Base-by-base conservation (phyloP, 495 filamentous ascomycete genomes). In the Penicillium daleae region DNA sequence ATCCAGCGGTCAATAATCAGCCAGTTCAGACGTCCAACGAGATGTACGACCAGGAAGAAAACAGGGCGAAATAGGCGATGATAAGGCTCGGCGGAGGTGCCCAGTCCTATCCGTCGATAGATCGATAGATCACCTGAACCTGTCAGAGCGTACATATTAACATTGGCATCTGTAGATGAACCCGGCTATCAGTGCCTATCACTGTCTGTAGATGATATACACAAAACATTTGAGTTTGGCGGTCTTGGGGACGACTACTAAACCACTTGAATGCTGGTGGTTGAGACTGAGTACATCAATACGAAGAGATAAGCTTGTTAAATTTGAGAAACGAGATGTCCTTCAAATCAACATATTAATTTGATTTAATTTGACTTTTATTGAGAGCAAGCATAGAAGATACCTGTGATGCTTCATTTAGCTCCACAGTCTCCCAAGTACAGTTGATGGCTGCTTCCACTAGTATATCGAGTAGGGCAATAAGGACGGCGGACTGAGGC, bases 11-110 rank as follows among this genome's bases (percentile, higher is more conserved):
- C 46, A 50, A 46, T n/a, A 27, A 22, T 8, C 7, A 22, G n/a
- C 42, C 24, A 29, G 22, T 50, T 29, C 12, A 50, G 12, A 6
- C 4, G 46, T 50, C 46, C 5, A 50, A 29, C 22, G n/a, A 24
- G 22, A 15, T 50, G 24, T 50, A 50, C 29, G 46, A 13, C n/a
- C n/a, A n/a, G 9, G 21, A 15, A 24, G 4, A 49, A 49, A 49
- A 17, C 10, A 50, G 46, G 46, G 46, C 27, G 46, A 50, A 50
- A 27, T 50, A 50, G 24, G 46, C 46, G 46, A 50, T 21, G 46
- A 50, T 50, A 29, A 50, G 21, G 46, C 26, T 29, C 12, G 46
- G 46, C 24, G 22, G 21, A 46, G 21, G n/a, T 6, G 10, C 40
- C 22, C 40, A 19, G 19, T 46, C 40, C n/a, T 39, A 46, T 22